Evolutionary conservation across 2,329 filamentous ascomycete species (phyloP).

Genomic region (Clarireedia hainanense): DNA sequence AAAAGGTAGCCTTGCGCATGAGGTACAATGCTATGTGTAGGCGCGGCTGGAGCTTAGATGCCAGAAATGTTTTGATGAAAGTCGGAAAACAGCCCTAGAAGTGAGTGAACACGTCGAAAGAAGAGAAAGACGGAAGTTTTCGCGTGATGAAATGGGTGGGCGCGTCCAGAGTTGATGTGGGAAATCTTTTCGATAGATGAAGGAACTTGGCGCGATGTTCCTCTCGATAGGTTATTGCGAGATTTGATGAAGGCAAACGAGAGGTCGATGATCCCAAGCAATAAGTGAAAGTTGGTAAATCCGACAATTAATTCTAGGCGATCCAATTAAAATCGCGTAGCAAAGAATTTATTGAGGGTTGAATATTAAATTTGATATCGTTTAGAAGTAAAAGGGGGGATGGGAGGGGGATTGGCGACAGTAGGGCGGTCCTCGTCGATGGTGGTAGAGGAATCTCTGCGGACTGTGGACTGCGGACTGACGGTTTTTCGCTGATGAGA

Average conservation of each 20-base stretch:
- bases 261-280: conserved; percentile 6
- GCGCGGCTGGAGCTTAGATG: conserved; percentile 1
- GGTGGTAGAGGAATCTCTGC: neutral
- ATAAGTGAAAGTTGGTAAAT: neutral
- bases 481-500: too few relatives aligned
- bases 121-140: conserved; percentile 15
- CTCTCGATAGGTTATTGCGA: conserved; percentile 7
- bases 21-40: conserved; percentile 20
- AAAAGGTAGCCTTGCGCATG: conserved; percentile 30
- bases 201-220: conserved; percentile 28
- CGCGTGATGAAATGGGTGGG: conserved; percentile 18
- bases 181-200: conserved; percentile 24
- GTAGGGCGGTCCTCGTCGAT: neutral
- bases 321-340: neutral
- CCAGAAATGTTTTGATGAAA: conserved; percentile 17
- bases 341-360: conserved; percentile 2
- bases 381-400: neutral
- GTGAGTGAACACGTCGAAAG: conserved; percentile 6
- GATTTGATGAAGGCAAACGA: conserved; percentile 6
- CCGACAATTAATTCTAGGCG: neutral
- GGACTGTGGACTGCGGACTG: too few relatives aligned
- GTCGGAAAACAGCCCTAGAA: conserved; percentile 3
- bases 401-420: neutral
- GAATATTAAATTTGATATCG: neutral
- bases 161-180: conserved; percentile 27